A percentile compares a stretch with the other conserved stretches of the same genome.
Evolutionary conservation across 2,329 filamentous ascomycete genomes (phyloP).

Genomic region (Tolypocladium inflatum): DNA sequence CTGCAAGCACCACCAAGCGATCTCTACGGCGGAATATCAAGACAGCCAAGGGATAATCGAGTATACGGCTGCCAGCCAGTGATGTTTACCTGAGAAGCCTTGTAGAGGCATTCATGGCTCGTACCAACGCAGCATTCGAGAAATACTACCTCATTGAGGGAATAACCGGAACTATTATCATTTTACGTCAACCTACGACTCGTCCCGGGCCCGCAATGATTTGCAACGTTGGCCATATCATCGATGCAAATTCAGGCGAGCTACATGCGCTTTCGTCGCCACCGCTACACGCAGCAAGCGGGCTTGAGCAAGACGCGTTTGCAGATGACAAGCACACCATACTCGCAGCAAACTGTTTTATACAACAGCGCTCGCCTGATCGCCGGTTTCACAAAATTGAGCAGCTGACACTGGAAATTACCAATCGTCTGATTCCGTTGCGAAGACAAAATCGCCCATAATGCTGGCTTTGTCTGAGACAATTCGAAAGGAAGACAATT

Average conservation of each 20-base stretch:
- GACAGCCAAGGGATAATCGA: not conserved
- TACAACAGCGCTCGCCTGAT: not conserved
- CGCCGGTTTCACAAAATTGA: not conserved
- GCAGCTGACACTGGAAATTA: not conserved
- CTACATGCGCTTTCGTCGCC: not conserved
- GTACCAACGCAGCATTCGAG: no score
- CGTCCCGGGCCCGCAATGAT: not conserved
- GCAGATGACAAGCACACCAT: not conserved
- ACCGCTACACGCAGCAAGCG: no score
- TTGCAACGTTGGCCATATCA: not conserved
- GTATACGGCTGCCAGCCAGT: no score
- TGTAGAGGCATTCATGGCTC: no score
- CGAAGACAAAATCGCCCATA: not conserved
- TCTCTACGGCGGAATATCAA: not conserved
- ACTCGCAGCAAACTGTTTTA: not conserved
- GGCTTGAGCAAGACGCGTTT: not conserved
- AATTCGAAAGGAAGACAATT: not conserved
- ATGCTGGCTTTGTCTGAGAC: not conserved
- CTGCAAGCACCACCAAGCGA: not conserved
- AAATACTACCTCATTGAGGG: not conserved
- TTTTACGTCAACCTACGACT: not conserved
- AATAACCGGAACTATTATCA: not conserved
- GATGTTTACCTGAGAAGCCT: no score
- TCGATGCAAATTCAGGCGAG: not conserved
- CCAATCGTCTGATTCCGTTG: not conserved